phyloP scores from a whole-genome alignment of 176 grass and related monocot genomes.

The Aechmea fasciata region DNA sequence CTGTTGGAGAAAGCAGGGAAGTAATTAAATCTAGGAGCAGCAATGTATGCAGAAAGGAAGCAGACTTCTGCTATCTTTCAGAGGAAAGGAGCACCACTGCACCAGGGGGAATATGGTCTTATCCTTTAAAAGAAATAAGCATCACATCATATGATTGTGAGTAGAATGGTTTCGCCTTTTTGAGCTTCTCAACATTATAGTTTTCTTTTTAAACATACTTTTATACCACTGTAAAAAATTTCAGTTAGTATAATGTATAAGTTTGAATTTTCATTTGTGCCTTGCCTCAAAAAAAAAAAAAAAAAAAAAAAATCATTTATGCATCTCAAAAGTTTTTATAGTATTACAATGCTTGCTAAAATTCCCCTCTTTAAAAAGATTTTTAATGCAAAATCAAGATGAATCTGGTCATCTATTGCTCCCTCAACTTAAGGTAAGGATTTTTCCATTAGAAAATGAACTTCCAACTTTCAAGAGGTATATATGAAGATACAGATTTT shows the following conservation, averaged over 20 bases:
- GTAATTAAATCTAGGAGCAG: background rate
- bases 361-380: too few relatives aligned
- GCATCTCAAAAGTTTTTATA: too few relatives aligned
- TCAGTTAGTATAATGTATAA: too few relatives aligned
- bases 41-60: constrained; percentile 1
- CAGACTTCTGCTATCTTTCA: background rate
- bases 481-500: too few relatives aligned
- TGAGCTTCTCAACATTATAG: background rate
- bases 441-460: too few relatives aligned
- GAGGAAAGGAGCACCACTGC: background rate
- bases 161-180: background rate
- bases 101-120: background rate
- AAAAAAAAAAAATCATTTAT: too few relatives aligned
- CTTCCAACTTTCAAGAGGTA: too few relatives aligned
- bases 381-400: too few relatives aligned
- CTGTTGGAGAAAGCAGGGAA: background rate
- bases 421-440: background rate
- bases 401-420: background rate
- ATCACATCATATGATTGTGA: background rate
- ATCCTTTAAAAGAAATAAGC: background rate
- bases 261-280: too few relatives aligned
- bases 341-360: too few relatives aligned
- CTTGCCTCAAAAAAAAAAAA: too few relatives aligned
- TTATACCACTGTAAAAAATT: too few relatives aligned
- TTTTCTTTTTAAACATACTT: background rate